Percentiles rank a stretch among this genome's conserved stretches.
phyloP scores from a whole-genome alignment of 495 filamentous ascomycete species.

The Usnea hakonensis region DNA sequence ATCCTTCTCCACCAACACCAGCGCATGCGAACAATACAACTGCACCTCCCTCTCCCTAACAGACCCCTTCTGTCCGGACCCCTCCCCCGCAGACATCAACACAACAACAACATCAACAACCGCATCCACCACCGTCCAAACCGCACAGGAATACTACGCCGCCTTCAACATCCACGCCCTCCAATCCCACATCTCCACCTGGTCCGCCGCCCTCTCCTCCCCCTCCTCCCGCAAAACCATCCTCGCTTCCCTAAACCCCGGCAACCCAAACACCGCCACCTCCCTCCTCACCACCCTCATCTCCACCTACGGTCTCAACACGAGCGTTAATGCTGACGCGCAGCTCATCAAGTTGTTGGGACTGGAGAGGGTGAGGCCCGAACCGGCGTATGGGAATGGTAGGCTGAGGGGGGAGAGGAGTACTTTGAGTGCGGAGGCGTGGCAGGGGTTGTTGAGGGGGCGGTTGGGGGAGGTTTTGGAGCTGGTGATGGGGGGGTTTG shows the following conservation, averaged over 20 bases:
- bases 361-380: background rate
- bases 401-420: background rate
- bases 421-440: background rate
- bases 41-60: slow-evolving; percentile 13
- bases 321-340: slow-evolving; percentile 36
- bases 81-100: background rate
- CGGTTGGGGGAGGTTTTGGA: background rate
- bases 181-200: slow-evolving; percentile 13
- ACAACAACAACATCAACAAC: background rate
- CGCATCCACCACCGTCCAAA: background rate
- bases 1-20: background rate
- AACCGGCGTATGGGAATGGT: background rate
- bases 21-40: slow-evolving; percentile 11
- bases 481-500: slow-evolving; percentile 5
- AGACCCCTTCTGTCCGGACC: slow-evolving; percentile 3
- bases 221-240: slow-evolving; percentile 9
- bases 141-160: slow-evolving; percentile 10
- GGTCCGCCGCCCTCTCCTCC: slow-evolving; percentile 12
- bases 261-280: slow-evolving; percentile 22
- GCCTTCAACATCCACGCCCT: slow-evolving; percentile 14
- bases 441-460: background rate
- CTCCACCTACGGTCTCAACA: slow-evolving; percentile 37
- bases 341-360: slow-evolving; percentile 11
- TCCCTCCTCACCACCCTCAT: slow-evolving; percentile 29
- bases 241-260: background rate